Evolutionary conservation across 2,329 filamentous ascomycete genomes (phyloP), one percentile per base, ranked within the genome.

Genomic region (Talaromyces sp.): DNA sequence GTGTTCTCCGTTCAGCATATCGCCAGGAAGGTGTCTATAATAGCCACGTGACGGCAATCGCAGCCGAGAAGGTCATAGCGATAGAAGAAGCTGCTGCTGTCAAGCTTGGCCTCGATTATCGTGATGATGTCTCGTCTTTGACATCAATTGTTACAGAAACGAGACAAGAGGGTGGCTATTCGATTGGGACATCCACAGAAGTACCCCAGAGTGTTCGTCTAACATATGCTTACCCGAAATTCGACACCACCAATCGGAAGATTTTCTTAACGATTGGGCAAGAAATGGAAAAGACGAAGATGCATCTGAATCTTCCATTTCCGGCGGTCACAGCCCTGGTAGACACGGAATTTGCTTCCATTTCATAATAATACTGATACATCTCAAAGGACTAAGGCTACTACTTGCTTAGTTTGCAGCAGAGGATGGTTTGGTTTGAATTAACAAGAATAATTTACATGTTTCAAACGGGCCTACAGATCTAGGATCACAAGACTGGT

Each of bases 11-110:
- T 27, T 60, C 62, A 10, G 61, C 60, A n/a, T 59, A 59, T 14
- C 63, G 68, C 5, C 66, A 68, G 55, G 68, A 70, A 63, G 68
- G 68, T 3, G 54, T 69, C 9, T 68, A 63, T 44, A 67, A 69
- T 40, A 67, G 67, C 27, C 30, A 64, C 5, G 44, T 68, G 9
- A 65, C 65, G 34, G 67, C 67, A 5, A 54, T 61, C 2, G 60
- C 68, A 2, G 68, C 68, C 0, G 66, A 69, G 28, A 66, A 65
- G 30, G 62, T 68, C 10, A 63, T 70, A 16, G 61, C 65, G 7
- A 66, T 70, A 9, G 68, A 70, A 58, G 68, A 70, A 47, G 50
- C 54, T 36, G 55, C 60, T 57, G 60, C 60, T 30, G 9, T 28
- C 18, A 33, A 57, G 28, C 9, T 16, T 27, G 18, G 40, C 27